Percentiles rank a stretch among this genome's conserved stretches.
Evolutionary conservation across 495 filamentous ascomycete species (phyloP).

Genomic region (Neurospora hispaniola): DNA sequence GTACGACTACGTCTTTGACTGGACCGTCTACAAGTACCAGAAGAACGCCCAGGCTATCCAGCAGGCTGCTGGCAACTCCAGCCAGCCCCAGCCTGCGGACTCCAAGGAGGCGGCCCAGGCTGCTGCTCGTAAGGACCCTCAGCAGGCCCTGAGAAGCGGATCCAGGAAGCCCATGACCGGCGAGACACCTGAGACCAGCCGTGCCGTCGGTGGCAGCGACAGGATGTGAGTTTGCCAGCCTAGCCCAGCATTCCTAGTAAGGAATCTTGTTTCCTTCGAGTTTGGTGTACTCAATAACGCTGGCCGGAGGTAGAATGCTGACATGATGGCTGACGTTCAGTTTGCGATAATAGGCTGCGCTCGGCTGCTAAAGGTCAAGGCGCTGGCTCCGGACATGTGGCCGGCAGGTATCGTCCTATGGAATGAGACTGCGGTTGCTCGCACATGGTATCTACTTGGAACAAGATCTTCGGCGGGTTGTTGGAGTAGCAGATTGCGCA

Average conservation of each 20-base stretch:
- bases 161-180: conserved; percentile 74
- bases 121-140: conserved; percentile 49
- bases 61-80: conserved; percentile 40
- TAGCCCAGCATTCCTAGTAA: conserved; percentile 79
- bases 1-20: conserved; percentile 99
- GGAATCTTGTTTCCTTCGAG: conserved; percentile 77
- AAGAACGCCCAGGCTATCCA: conserved; percentile 72
- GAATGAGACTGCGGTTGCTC: conserved; percentile 37
- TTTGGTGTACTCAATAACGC: conserved; percentile 75
- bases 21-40: conserved; percentile 99
- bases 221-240: conserved; percentile 90
- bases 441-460: background rate
- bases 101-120: conserved; percentile 41
- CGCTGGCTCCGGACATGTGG: conserved; percentile 48
- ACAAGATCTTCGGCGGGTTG: conserved; percentile 8
- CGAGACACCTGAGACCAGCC: conserved; percentile 76
- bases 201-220: conserved; percentile 83
- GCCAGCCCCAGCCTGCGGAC: conserved; percentile 44
- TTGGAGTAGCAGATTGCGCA: conserved; percentile 19
- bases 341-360: conserved; percentile 88
- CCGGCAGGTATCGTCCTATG: conserved; percentile 59
- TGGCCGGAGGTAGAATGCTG: conserved; percentile 62
- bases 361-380: conserved; percentile 82
- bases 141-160: conserved; percentile 54
- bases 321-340: conserved; percentile 73